Percentiles rank a stretch among this genome's conserved stretches.
Evolutionary conservation across 2,329 filamentous ascomycete species (phyloP).

Genomic region (Magnaporthiopsis rhizophila): DNA sequence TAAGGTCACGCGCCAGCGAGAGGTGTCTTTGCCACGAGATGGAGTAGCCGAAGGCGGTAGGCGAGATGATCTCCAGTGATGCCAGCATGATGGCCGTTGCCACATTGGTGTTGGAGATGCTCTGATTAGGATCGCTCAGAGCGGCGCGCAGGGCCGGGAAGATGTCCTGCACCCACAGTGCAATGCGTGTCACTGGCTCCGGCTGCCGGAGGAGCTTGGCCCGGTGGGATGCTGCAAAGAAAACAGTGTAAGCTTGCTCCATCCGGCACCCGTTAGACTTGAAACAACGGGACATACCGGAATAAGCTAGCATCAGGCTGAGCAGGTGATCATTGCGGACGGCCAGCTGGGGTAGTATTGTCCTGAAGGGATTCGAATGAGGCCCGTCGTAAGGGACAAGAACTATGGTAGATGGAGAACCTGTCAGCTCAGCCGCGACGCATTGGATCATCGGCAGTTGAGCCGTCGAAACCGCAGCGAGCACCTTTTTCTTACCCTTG

Average conservation of each 20-base stretch:
- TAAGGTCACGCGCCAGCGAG: constrained; percentile 66
- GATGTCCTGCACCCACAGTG: constrained; percentile 72
- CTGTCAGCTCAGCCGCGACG: background rate
- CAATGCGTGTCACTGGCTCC: constrained; percentile 71
- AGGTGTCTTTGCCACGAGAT: constrained; percentile 78
- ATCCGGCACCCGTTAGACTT: background rate
- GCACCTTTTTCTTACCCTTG: constrained; percentile 16
- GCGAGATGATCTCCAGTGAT: constrained; percentile 75
- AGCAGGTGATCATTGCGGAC: constrained; percentile 63
- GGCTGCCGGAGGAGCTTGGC: constrained; percentile 65
- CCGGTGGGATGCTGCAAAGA: constrained; percentile 59
- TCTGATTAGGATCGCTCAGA: constrained; percentile 50
- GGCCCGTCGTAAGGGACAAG: constrained; percentile 43
- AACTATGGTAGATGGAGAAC: constrained; percentile 19
- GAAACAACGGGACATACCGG: constrained; percentile 28
- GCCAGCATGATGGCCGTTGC: constrained; percentile 80
- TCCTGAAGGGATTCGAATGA: constrained; percentile 45
- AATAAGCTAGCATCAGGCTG: constrained; percentile 71
- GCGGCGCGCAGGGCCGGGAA: constrained; percentile 64
- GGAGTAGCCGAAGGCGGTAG: constrained; percentile 70
- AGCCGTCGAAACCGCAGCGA: too few relatives aligned
- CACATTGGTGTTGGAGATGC: constrained; percentile 64
- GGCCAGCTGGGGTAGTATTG: constrained; percentile 51
- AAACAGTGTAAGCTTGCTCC: background rate
- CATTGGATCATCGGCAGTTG: too few relatives aligned